phyloP scores from a whole-genome alignment of 1,284 basidiomycete genomes.

The Lentinula novae-zelandiae region DNA sequence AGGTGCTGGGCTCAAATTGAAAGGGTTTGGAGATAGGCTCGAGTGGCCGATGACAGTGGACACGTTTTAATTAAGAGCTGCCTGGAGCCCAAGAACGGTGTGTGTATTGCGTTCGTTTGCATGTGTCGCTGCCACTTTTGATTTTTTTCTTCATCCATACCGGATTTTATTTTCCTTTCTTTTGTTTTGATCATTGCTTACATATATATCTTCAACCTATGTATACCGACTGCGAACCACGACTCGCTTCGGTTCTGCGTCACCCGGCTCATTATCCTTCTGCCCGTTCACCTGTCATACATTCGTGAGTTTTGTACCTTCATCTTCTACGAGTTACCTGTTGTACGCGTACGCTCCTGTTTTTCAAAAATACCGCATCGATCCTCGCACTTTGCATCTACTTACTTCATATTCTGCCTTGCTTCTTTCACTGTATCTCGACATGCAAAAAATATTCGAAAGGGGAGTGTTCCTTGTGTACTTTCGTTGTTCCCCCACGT shows the following conservation, averaged over 20 bases:
- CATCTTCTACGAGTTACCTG: neutral
- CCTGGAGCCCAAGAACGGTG: neutral
- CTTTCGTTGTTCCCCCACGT: no score
- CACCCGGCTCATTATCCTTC: neutral
- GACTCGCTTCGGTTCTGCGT: neutral
- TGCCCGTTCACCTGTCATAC: neutral
- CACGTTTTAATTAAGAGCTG: neutral
- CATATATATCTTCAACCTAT: neutral
- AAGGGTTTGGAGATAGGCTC: neutral
- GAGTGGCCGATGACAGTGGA: neutral
- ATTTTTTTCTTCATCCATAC: neutral
- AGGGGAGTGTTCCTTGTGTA: no score
- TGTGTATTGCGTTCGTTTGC: neutral
- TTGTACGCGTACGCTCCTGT: neutral
- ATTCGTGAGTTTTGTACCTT: neutral
- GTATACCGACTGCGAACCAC: neutral
- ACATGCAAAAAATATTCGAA: no score
- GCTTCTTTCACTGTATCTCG: no score
- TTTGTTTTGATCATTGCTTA: neutral
- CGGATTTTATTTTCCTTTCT: neutral
- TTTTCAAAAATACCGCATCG: no score
- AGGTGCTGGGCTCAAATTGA: constrained; percentile 1
- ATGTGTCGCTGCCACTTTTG: neutral
- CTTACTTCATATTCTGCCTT: no score
- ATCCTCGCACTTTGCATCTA: no score